Base-by-base conservation (phyloP, 345 rosid species). In the Eucalyptus curtisii region DNA sequence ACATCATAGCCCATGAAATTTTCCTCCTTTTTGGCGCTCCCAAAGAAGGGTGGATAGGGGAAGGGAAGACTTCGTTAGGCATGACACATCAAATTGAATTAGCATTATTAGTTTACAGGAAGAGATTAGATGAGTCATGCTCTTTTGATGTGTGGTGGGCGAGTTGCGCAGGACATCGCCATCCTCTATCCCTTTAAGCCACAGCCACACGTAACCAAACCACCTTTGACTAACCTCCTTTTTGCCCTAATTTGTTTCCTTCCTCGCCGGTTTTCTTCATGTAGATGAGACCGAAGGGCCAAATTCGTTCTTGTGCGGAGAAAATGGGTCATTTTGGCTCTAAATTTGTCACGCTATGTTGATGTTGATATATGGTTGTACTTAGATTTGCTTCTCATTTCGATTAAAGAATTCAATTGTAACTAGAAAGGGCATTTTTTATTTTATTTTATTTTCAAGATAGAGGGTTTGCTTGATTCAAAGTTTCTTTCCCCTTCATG, bases 131-230 rank as follows among this genome's bases (percentile, higher is more conserved):
- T 40, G 47, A 40, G 84, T 40, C 84, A 20, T 76, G 30, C 84
- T 40, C 47, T 20, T 20, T 40, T 12, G 30, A 40, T 20, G 84
- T 20, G 47, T 2, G 84, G 47, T 20, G 30, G 24, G 84, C 20
- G 40, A 86, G 45, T 86, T 19, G 68, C 9, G 88, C n/a, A 37
- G 64, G 33, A 84, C 87, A 80, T 50, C 76, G 3, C 55, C 86
- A 49, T 48, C 45, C 47, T 10, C 25, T 1, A 19, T 47, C 82
- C 47, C 37, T 2, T 37, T 10, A 10, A 88, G 87, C 8, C 91
- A 61, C 49, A 40, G 5, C 89, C 59, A 27, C 64, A 40, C 55
- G 52, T n/a, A 19, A 86, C 91, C 86, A 81, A 86, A 59, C 42
- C 86, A 8, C 53, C 53, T 64, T 25, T 64, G 53, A 57, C 86